Percentiles rank a stretch among this genome's conserved stretches.
phyloP scores from a whole-genome alignment of 202 grass and related monocot species.

The Musa balbisiana region DNA sequence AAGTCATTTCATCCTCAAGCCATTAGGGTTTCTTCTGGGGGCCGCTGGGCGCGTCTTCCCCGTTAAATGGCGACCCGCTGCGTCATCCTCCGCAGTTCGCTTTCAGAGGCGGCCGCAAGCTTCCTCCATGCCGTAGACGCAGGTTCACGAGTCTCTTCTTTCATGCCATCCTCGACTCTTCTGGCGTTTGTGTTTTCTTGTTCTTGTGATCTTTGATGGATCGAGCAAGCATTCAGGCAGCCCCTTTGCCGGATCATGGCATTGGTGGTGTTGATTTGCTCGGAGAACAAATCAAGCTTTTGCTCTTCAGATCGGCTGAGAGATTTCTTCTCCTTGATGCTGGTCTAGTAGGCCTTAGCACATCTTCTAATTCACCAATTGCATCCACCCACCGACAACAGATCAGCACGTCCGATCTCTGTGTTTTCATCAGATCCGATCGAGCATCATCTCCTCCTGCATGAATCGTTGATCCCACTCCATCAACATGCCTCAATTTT shows the following conservation, averaged over 20 bases:
- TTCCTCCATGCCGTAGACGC: too few species aligned
- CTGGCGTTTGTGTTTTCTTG: too few species aligned
- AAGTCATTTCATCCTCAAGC: background rate
- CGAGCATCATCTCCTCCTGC: too few species aligned
- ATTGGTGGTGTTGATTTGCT: constrained; percentile 41
- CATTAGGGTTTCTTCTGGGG: background rate
- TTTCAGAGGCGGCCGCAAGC: too few species aligned
- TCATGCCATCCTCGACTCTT: too few species aligned
- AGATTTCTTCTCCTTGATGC: constrained; percentile 10
- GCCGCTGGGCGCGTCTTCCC: background rate
- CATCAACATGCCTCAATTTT: too few species aligned
- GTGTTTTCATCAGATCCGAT: too few species aligned
- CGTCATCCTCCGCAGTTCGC: too few species aligned
- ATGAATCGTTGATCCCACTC: too few species aligned
- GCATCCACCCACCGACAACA: background rate
- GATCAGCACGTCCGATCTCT: background rate
- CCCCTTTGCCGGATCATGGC: constrained; percentile 10
- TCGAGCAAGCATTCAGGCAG: constrained; percentile 28
- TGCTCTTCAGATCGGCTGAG: constrained; percentile 10
- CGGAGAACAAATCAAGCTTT: constrained; percentile 22
- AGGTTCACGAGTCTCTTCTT: too few species aligned
- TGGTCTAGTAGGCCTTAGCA: constrained; percentile 12
- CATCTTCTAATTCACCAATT: background rate
- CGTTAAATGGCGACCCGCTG: background rate
- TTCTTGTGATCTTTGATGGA: background rate